Percentiles rank a stretch among this genome's conserved stretches.
phyloP scores from a whole-genome alignment of 345 rosid genomes.

The Salix caprea region DNA sequence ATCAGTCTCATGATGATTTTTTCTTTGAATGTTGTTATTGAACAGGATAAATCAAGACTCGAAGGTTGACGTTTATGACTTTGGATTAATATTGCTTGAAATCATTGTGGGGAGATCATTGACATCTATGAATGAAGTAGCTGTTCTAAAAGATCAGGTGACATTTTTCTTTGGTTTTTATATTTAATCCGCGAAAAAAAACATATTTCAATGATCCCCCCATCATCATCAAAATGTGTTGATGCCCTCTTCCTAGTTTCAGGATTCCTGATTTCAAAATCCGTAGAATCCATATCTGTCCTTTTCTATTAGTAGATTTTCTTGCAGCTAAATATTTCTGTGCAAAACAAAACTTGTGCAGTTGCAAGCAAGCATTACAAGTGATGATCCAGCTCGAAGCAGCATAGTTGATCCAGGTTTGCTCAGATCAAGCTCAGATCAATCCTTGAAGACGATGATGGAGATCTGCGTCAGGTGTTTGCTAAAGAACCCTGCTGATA shows the following conservation, averaged over 20 bases:
- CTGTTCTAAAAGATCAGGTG: conserved; percentile 56
- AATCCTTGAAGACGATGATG: conserved; percentile 74
- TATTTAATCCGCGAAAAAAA: not conserved
- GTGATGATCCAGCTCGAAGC: conserved; percentile 50
- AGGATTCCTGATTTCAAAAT: not conserved
- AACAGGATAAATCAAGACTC: conserved; percentile 46
- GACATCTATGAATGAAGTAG: conserved; percentile 49
- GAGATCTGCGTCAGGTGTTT: conserved; percentile 77
- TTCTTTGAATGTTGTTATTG: conserved; percentile 4
- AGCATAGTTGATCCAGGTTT: conserved; percentile 60
- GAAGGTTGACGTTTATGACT: conserved; percentile 63
- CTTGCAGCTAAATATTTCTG: not conserved
- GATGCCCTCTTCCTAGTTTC: not conserved
- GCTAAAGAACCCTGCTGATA: conserved; percentile 47
- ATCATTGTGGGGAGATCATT: conserved; percentile 66
- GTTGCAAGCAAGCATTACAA: conserved; percentile 51
- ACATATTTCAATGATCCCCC: not conserved
- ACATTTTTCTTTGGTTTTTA: not conserved
- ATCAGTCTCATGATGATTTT: not conserved
- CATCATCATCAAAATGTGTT: not conserved
- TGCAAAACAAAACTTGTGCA: conserved; percentile 19
- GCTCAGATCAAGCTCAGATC: conserved; percentile 54
- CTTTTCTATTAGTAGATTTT: not conserved
- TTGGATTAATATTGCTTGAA: conserved; percentile 85
- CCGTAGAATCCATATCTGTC: not conserved